Conservation (phyloP, 768 basidiomycete genomes). For the Suillus hirtellus region DNA sequence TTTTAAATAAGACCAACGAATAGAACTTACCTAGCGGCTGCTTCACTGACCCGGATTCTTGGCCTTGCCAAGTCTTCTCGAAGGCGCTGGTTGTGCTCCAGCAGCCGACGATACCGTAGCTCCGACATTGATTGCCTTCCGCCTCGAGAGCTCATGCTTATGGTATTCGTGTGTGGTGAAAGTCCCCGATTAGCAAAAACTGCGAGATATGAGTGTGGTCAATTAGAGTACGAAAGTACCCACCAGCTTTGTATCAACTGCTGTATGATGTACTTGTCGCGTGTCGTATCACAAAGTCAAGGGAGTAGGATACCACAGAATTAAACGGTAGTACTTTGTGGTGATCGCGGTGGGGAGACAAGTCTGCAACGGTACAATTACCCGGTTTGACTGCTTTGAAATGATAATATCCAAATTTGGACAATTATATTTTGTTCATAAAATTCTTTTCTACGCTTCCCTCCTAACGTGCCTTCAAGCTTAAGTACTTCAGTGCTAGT, state of each 20-base stretch:
- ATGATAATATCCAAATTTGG: conserved; percentile 1
- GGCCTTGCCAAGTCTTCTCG: conserved; percentile 73
- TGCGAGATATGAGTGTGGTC: conserved; percentile 9
- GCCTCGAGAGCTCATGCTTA: conserved; percentile 60
- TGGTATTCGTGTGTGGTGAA: conserved; percentile 9
- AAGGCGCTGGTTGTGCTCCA: conserved; percentile 74
- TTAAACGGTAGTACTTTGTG: neutral
- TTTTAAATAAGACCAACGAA: conserved; percentile 1
- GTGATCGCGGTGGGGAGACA: conserved; percentile 8
- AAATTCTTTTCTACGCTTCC: neutral
- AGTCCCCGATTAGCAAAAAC: conserved; percentile 4
- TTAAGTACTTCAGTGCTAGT: neutral
- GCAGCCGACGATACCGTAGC: conserved; percentile 74
- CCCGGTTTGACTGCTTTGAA: conserved; percentile 7
- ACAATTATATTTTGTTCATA: conserved; percentile 5
- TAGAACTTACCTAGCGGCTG: conserved; percentile 54
- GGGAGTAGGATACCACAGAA: conserved; percentile 1
- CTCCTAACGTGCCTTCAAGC: neutral
- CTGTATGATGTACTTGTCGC: neutral
- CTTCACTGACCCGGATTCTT: conserved; percentile 72
- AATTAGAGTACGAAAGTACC: neutral
- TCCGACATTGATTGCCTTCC: conserved; percentile 76
- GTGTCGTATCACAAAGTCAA: neutral
- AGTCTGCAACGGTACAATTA: conserved; percentile 8
- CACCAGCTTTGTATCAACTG: conserved; percentile 6